Percentiles rank a stretch among this genome's conserved stretches.
phyloP scores from a whole-genome alignment of 2,329 filamentous ascomycete species.

The Akanthomyces dipterigenus region DNA sequence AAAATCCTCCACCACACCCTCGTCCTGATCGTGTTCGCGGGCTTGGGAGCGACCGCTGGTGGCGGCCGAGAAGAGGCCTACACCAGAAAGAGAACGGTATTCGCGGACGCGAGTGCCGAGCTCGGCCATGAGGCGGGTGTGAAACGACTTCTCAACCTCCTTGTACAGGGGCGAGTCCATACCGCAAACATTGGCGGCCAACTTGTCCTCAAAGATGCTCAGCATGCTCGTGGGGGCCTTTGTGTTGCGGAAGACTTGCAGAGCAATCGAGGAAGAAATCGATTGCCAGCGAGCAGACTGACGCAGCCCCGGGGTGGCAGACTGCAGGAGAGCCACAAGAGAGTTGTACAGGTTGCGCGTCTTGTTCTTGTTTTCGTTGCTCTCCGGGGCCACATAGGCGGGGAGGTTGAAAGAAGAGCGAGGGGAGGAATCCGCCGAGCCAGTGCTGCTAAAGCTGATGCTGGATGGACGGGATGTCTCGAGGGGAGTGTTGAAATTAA shows the following conservation, averaged over 20 bases:
- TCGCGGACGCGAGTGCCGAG: constrained; percentile 44
- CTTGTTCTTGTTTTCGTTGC: constrained; percentile 35
- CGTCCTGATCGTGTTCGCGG: constrained; percentile 35
- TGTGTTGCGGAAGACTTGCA: constrained; percentile 53
- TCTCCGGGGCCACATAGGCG: constrained; percentile 30
- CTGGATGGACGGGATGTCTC: constrained; percentile 45
- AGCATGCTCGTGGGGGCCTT: constrained; percentile 43
- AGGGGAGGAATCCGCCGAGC: constrained; percentile 45
- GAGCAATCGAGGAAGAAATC: constrained; percentile 46
- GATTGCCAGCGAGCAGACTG: constrained; percentile 44
- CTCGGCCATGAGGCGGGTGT: constrained; percentile 41
- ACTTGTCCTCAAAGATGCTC: constrained; percentile 41
- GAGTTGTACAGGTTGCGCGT: constrained; percentile 45
- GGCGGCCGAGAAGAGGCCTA: constrained; percentile 48
- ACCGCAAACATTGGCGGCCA: constrained; percentile 38
- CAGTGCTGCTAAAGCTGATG: constrained; percentile 41
- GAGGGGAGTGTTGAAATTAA: constrained; percentile 41
- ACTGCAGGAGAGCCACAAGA: constrained; percentile 49
- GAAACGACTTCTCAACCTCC: constrained; percentile 44
- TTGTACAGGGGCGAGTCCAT: constrained; percentile 37
- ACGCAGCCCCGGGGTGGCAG: constrained; percentile 35
- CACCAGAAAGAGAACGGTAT: constrained; percentile 45
- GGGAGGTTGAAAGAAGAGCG: constrained; percentile 39
- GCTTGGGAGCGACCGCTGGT: constrained; percentile 43
- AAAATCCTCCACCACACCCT: constrained; percentile 57